Percentiles rank a stretch among this genome's conserved stretches.
These are phyloP conservation scores for Ceriops tagal DNA, from an alignment of 345 rosid genomes.

Conservation along the genomic window DNA sequence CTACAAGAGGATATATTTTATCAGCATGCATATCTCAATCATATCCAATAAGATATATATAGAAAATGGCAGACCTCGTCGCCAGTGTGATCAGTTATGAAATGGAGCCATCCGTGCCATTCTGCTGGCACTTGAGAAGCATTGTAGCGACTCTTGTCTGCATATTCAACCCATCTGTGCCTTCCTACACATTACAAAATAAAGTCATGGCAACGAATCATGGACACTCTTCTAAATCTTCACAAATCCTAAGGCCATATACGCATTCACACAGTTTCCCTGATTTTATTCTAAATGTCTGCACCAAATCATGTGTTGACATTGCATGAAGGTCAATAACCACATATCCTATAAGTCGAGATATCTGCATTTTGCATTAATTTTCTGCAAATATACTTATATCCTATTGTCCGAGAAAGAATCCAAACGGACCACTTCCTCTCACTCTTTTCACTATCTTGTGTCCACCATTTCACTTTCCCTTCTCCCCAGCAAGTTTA, in stretches of 20 bases:
- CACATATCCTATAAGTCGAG: too few relatives aligned
- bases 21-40: background rate
- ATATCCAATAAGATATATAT: background rate
- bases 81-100: slow-evolving; percentile 90
- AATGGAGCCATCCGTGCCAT: slow-evolving; percentile 99
- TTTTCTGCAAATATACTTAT: too few relatives aligned
- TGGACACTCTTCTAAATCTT: background rate
- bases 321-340: too few relatives aligned
- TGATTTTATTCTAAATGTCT: background rate
- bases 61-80: slow-evolving; percentile 57
- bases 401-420: too few relatives aligned
- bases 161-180: slow-evolving; percentile 95
- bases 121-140: slow-evolving; percentile 98
- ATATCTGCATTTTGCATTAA: too few relatives aligned
- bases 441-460: too few relatives aligned
- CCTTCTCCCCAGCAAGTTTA: too few relatives aligned
- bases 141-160: slow-evolving; percentile 73
- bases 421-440: too few relatives aligned
- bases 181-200: slow-evolving; percentile 45
- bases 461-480: too few relatives aligned
- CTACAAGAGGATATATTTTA: slow-evolving; percentile 38
- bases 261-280: background rate
- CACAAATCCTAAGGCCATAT: background rate
- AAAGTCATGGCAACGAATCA: slow-evolving; percentile 2
- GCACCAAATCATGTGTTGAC: too few relatives aligned